Conservation (phyloP, 2,329 filamentous ascomycete species). For the Phyllosticta citriasiana region DNA sequence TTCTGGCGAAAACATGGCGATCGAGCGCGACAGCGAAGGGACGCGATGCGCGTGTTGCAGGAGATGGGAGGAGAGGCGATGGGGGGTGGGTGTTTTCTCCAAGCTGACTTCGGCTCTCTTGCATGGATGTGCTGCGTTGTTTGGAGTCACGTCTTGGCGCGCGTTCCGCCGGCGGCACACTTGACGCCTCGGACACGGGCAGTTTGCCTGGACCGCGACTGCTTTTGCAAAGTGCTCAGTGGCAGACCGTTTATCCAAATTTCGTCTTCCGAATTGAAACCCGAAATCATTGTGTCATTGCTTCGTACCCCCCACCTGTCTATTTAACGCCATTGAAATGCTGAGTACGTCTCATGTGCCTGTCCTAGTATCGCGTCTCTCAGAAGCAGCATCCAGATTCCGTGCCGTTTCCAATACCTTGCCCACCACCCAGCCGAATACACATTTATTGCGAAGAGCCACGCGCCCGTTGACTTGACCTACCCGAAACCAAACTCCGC, state of each 20-base stretch:
- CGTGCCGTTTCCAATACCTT: not conserved
- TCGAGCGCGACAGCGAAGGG: slow-evolving; percentile 11
- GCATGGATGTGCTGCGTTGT: slow-evolving; percentile 6
- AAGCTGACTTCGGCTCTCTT: slow-evolving; percentile 9
- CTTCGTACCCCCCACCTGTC: not conserved
- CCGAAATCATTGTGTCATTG: not conserved
- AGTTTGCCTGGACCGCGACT: not conserved
- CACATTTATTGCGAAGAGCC: not conserved
- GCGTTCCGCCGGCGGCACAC: not conserved
- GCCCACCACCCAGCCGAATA: not conserved
- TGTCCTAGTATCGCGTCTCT: not conserved
- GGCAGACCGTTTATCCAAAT: not conserved
- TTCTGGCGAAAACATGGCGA: slow-evolving; percentile 31
- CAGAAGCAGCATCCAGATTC: not conserved
- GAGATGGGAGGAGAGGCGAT: not conserved
- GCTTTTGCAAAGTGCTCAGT: not conserved
- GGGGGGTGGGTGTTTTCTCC: slow-evolving; percentile 9
- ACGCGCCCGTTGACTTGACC: not conserved
- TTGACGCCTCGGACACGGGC: not conserved
- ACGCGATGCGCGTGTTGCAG: slow-evolving; percentile 14
- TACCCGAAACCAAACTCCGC: not conserved
- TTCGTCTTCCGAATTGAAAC: no score
- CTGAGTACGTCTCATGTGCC: not conserved
- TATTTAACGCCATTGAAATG: not conserved
- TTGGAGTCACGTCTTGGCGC: not conserved